phyloP scores from a whole-genome alignment of 2,329 filamentous ascomycete species.

The Talaromyces atroroseus region DNA sequence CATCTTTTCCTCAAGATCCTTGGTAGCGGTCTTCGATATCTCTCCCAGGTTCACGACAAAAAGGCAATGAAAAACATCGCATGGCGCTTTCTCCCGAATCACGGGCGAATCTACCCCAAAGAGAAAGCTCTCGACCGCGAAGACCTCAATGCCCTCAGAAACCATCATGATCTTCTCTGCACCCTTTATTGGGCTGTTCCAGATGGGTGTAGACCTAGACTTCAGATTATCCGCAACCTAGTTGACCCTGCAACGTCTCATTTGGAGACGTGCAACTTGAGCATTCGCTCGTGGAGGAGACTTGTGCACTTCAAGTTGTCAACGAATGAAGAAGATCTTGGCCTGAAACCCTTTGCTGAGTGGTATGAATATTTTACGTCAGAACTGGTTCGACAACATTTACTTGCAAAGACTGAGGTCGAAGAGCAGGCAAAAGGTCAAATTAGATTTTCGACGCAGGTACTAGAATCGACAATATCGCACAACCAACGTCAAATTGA shows the following conservation, averaged over 20 bases:
- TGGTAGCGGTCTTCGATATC: constrained; percentile 44
- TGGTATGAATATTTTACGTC: constrained; percentile 53
- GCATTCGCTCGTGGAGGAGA: constrained; percentile 53
- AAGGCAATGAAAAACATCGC: constrained; percentile 53
- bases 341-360: constrained; percentile 45
- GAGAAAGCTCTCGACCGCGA: constrained; percentile 49
- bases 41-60: constrained; percentile 43
- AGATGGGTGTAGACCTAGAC: constrained; percentile 46
- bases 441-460: constrained; percentile 38
- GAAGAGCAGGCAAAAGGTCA: constrained; percentile 46
- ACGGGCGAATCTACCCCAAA: constrained; percentile 56
- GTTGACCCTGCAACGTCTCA: constrained; percentile 55
- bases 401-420: constrained; percentile 52
- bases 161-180: constrained; percentile 57
- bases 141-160: constrained; percentile 54
- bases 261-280: constrained; percentile 55
- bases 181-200: constrained; percentile 56
- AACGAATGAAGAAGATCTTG: constrained; percentile 42
- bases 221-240: constrained; percentile 49
- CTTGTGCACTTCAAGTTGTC: constrained; percentile 54
- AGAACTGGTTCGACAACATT: constrained; percentile 51
- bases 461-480: constrained; percentile 49
- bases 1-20: constrained; percentile 56
- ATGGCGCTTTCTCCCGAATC: constrained; percentile 56
- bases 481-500: constrained; percentile 56